Base-by-base conservation (phyloP, 2,329 filamentous ascomycete species). In the Neofusicoccum sp. region DNA sequence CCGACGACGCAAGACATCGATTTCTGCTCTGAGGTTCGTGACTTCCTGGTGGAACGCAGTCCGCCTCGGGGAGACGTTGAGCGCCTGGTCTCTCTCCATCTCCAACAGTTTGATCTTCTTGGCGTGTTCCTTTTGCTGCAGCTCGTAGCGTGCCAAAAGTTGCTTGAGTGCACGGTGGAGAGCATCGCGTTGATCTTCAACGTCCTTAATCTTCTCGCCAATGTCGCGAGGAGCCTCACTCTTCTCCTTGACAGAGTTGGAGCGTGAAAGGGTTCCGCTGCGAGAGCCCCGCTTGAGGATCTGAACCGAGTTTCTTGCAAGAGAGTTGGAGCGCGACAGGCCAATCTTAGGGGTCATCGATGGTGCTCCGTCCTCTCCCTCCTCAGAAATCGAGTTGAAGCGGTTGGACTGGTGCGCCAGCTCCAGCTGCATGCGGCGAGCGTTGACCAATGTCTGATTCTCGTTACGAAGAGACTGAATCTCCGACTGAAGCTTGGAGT, bases 171-270 rank as follows among this genome's bases (percentile, higher is more conserved):
- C 91, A 63, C 85, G 86, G 77, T 98, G 95, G 6, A 99, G 81
- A 1, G 93, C 93, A 74, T 99, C 93, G 48, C 95, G 86, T 77
- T 99, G 95, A 44, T 91, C 87, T 75, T 98, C 93, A 9, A 97
- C 88, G 65, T 98, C 93, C 75, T 96, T 96, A 16, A 96, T 82
- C 31, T 90, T 85, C 66, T 96, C 92, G 14, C 93, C 76, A 9
- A 85, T 83, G 59, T 93, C 90, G 59, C 86, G 82, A 60, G 72
- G 65, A 2, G 65, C 61, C 28, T 66, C 63, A 3, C 58, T 30
- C 20, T 60, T 62, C 38, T 70, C 69, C 51, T 75, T 76, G 54
- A 75, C 71, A 1, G 78, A 80, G 47, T 77, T 78, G 8, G 78
- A 79, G 4, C 78, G 71, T 65, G 85, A 83, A 36, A 91, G 68